Evolutionary conservation across 2,329 filamentous ascomycete genomes (phyloP).

Genomic region (Scedosporium apiospermum): DNA sequence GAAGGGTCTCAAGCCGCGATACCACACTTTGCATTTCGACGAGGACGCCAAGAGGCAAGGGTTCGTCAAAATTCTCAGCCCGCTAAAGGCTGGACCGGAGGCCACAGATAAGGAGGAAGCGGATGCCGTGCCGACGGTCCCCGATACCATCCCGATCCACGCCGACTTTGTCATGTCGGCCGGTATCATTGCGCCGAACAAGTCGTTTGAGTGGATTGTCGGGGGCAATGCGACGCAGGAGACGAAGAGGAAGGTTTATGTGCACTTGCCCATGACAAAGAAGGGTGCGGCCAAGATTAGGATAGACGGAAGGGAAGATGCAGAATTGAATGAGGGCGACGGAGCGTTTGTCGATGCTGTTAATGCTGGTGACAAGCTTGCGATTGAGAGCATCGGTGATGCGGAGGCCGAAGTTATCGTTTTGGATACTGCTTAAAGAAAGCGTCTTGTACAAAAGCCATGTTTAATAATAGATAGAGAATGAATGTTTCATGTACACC

Average conservation of each 20-base stretch:
- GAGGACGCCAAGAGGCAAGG: slow-evolving; percentile 63
- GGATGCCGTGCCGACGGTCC: slow-evolving; percentile 49
- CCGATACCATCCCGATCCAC: slow-evolving; percentile 70
- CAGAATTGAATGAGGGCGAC: slow-evolving; percentile 63
- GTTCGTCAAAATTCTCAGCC: slow-evolving; percentile 69
- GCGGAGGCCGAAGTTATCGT: slow-evolving; percentile 62
- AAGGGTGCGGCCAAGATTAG: slow-evolving; percentile 63
- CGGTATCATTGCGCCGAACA: slow-evolving; percentile 57
- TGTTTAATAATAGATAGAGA: not conserved
- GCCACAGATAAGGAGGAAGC: slow-evolving; percentile 55
- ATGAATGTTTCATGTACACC: not conserved
- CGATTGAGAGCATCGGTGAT: slow-evolving; percentile 58
- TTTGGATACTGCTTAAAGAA: slow-evolving; percentile 43
- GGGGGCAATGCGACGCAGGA: slow-evolving; percentile 46
- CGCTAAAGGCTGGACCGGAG: slow-evolving; percentile 55
- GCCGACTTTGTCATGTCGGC: slow-evolving; percentile 79
- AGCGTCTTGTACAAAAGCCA: not conserved
- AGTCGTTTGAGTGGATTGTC: slow-evolving; percentile 61
- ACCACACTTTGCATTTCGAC: slow-evolving; percentile 64
- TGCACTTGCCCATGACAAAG: slow-evolving; percentile 76
- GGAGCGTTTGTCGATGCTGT: slow-evolving; percentile 65
- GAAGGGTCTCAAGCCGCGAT: slow-evolving; percentile 60
- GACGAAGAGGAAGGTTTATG: slow-evolving; percentile 61
- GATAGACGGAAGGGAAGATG: slow-evolving; percentile 56
- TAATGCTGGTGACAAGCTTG: slow-evolving; percentile 53